phyloP scores from a whole-genome alignment of 257 asterid species.

The Galeopsis tetrahit region DNA sequence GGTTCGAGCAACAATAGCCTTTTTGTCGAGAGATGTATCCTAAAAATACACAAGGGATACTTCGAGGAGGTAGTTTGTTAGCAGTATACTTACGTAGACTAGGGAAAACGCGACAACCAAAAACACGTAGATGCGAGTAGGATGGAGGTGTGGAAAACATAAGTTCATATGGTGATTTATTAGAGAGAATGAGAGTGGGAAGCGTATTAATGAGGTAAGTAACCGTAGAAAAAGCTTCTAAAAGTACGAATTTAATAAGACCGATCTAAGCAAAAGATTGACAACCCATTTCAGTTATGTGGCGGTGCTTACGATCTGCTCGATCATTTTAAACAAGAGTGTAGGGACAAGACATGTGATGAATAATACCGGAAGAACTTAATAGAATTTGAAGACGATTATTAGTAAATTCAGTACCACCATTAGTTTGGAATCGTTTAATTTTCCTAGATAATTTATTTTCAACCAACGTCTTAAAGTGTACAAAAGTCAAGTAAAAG shows the following conservation, averaged over 20 bases:
- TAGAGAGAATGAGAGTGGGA: neutral
- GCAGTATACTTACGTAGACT: neutral
- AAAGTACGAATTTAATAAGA: neutral
- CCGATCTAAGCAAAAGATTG: neutral
- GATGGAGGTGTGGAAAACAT: neutral
- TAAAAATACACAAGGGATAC: neutral
- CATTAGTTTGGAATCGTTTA: neutral
- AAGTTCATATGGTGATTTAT: neutral
- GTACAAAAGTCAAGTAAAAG: neutral
- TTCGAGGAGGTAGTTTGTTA: neutral
- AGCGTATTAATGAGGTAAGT: slow-evolving; percentile 6
- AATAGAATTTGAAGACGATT: too few relatives aligned
- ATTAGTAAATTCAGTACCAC: slow-evolving; percentile 2
- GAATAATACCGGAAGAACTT: neutral
- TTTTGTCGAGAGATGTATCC: neutral
- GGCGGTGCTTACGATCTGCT: neutral
- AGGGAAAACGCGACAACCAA: neutral
- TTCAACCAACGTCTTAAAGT: neutral
- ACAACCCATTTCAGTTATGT: neutral
- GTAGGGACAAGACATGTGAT: neutral
- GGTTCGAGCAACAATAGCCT: neutral
- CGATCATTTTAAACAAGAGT: neutral
- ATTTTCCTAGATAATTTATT: neutral
- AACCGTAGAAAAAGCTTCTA: neutral
- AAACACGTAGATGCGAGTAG: neutral